These are phyloP conservation scores for Tetradesmus obliquus DNA, from an alignment of 139 green algal species.

Conservation along the genomic window DNA sequence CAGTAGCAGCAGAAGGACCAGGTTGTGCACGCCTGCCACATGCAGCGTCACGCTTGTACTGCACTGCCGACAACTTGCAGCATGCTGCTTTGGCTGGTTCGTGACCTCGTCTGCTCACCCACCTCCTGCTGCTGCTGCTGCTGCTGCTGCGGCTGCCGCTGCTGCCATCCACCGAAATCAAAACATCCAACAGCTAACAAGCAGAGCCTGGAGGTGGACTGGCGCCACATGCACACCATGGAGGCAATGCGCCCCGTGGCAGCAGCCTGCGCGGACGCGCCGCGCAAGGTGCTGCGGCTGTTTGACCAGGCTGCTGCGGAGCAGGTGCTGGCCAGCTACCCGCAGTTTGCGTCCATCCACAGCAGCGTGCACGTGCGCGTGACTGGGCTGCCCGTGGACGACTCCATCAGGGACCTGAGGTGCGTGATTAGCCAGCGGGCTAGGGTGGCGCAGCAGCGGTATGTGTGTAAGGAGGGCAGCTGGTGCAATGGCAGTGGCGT, in stretches of 20 bases:
- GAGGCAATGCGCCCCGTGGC: slow-evolving; percentile 69
- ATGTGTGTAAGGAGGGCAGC: neutral
- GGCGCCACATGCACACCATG: slow-evolving; percentile 79
- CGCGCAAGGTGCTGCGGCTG: slow-evolving; percentile 82
- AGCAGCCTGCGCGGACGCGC: slow-evolving; percentile 88
- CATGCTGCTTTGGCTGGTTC: too few species aligned
- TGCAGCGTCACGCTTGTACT: too few species aligned
- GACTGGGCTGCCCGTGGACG: slow-evolving; percentile 84
- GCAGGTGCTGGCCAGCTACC: slow-evolving; percentile 43
- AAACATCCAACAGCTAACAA: slow-evolving; percentile 67
- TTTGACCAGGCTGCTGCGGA: slow-evolving; percentile 46
- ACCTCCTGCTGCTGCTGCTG: neutral
- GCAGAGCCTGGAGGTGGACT: slow-evolving; percentile 90
- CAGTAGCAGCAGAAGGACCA: too few species aligned
- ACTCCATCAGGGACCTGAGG: slow-evolving; percentile 95
- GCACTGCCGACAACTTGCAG: too few species aligned
- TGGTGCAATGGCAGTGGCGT: neutral
- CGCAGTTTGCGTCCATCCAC: slow-evolving; percentile 45
- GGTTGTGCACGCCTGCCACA: too few species aligned
- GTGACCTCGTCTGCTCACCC: too few species aligned
- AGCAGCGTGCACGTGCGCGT: slow-evolving; percentile 90
- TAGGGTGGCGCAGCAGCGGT: neutral
- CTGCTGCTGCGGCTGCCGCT: neutral
- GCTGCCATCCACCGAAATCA: neutral
- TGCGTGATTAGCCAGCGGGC: slow-evolving; percentile 38